These are phyloP conservation scores for Zymoseptoria tritici DNA, from an alignment of 2,329 filamentous ascomycete species.

Conservation along the genomic window DNA sequence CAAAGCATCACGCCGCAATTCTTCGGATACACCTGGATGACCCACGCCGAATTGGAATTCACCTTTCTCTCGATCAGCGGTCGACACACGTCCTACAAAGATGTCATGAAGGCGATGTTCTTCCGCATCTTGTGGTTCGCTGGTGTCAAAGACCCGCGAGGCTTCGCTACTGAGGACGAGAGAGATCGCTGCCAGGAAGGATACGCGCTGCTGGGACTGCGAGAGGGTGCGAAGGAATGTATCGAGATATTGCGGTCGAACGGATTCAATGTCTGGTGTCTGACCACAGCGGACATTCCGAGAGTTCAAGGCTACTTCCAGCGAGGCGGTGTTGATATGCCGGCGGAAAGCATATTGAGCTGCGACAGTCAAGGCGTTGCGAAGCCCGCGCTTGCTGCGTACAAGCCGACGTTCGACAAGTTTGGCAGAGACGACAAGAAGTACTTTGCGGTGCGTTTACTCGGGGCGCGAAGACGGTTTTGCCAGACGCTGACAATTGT, in stretches of 20 bases:
- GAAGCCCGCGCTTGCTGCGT: constrained; percentile 45
- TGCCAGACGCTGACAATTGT: background rate
- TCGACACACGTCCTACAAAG: constrained; percentile 38
- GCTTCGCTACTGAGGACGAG: constrained; percentile 39
- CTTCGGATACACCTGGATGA: constrained; percentile 43
- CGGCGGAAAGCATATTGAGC: constrained; percentile 43
- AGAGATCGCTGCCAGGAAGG: constrained; percentile 33
- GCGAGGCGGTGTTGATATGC: constrained; percentile 44
- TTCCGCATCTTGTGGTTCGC: constrained; percentile 42
- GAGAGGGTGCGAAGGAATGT: constrained; percentile 37
- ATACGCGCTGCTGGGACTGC: constrained; percentile 30
- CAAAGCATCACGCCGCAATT: constrained; percentile 36
- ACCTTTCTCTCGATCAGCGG: constrained; percentile 43
- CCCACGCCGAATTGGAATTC: constrained; percentile 43
- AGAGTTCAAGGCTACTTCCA: constrained; percentile 48
- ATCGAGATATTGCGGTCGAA: constrained; percentile 37
- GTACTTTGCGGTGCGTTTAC: constrained; percentile 42
- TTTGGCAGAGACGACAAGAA: constrained; percentile 34
- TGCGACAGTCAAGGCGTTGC: constrained; percentile 45
- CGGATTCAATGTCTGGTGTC: constrained; percentile 48
- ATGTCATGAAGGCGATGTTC: constrained; percentile 41
- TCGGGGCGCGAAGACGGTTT: background rate
- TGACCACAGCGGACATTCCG: constrained; percentile 46
- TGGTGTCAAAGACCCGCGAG: constrained; percentile 38
- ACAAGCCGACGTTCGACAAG: constrained; percentile 37